Percentiles rank a stretch among this genome's conserved stretches.
phyloP scores from a whole-genome alignment of 192 early-diverging fungal species.

The Entomortierella parvispora region DNA sequence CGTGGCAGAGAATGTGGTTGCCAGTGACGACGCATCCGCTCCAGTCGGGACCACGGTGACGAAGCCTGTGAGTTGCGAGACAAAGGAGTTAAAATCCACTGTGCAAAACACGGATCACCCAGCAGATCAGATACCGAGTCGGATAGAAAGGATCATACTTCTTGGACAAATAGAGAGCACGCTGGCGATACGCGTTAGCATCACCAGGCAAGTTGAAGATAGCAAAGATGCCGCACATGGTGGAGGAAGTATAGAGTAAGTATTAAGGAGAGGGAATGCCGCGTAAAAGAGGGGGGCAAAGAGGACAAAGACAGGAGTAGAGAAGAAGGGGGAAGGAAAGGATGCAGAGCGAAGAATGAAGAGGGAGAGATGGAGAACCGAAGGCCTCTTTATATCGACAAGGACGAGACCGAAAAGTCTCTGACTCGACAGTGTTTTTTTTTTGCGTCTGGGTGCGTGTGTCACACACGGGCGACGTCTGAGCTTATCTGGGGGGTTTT shows the following conservation, averaged over 20 bases:
- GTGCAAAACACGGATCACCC: not conserved
- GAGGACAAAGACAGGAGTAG: not conserved
- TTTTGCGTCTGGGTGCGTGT: too few species aligned
- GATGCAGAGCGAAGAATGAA: not conserved
- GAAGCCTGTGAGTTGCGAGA: conserved; percentile 64
- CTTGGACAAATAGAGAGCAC: conserved; percentile 88
- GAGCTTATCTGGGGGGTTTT: too few species aligned
- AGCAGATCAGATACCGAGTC: not conserved
- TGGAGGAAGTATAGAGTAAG: conserved; percentile 15
- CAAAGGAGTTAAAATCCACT: not conserved
- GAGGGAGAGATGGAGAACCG: not conserved
- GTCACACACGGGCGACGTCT: too few species aligned
- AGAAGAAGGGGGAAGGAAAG: not conserved
- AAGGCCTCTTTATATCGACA: too few species aligned
- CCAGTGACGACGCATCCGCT: conserved; percentile 84
- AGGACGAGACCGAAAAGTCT: too few species aligned
- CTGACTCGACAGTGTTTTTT: too few species aligned
- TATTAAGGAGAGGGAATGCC: not conserved
- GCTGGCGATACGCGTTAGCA: conserved; percentile 78
- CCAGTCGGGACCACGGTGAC: conserved; percentile 99
- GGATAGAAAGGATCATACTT: conserved; percentile 63
- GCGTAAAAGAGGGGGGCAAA: not conserved
- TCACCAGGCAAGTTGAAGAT: conserved; percentile 90
- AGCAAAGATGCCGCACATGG: conserved; percentile 98
- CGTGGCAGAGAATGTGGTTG: conserved; percentile 94